phyloP scores from a whole-genome alignment of 2,329 filamentous ascomycete genomes.

The Cladosporium cucumerinum region DNA sequence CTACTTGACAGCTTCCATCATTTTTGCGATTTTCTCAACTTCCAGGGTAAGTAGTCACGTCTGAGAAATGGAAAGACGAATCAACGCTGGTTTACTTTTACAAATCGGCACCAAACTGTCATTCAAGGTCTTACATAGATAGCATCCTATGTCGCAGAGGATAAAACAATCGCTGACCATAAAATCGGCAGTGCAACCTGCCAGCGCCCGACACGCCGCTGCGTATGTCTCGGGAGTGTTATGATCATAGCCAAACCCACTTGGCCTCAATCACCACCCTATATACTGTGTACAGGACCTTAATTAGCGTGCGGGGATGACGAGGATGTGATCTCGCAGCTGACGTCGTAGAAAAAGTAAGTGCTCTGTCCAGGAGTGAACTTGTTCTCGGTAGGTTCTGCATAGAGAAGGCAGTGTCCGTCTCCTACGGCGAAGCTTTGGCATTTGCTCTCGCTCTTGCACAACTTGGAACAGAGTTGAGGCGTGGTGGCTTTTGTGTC shows the following conservation, averaged over 20 bases:
- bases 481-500: not conserved
- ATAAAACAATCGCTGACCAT: not conserved
- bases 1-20: not conserved
- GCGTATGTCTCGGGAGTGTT: not conserved
- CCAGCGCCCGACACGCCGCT: not conserved
- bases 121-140: not conserved
- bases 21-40: not conserved
- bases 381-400: not conserved
- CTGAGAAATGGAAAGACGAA: not conserved
- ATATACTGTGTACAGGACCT: too few species aligned
- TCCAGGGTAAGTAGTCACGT: not conserved
- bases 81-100: too few species aligned
- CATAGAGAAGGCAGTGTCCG: not conserved
- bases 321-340: not conserved
- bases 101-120: not conserved
- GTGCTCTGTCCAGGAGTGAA: not conserved
- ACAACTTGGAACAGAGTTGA: not conserved
- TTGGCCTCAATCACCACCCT: not conserved
- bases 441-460: not conserved
- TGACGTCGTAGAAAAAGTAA: conserved; percentile 1
- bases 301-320: not conserved
- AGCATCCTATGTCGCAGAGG: not conserved
- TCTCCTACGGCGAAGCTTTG: conserved; percentile 1
- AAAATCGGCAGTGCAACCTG: not conserved
- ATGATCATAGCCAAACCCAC: too few species aligned